Evolutionary conservation across 768 basidiomycete species (phyloP).

Genomic region (Neoboletus brunneissimus): DNA sequence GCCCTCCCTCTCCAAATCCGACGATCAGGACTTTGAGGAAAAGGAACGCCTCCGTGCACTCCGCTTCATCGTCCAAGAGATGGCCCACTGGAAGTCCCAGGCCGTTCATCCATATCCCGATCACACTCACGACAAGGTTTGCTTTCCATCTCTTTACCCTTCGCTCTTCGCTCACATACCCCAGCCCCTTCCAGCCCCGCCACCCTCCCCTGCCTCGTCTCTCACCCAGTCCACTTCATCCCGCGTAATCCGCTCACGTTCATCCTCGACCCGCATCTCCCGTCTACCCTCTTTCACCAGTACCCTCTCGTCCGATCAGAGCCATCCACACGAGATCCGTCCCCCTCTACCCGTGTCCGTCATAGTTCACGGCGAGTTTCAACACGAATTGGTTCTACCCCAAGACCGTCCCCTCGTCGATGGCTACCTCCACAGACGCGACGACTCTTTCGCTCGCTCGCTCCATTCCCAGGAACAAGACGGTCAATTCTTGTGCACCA

Average conservation of each 20-base stretch:
- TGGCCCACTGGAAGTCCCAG: conserved; percentile 28
- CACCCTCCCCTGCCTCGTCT: conserved; percentile 29
- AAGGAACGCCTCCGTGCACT: conserved; percentile 35
- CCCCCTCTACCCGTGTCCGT: conserved; percentile 30
- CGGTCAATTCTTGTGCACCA: conserved; percentile 9
- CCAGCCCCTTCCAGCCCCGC: conserved; percentile 22
- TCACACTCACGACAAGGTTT: conserved; percentile 14
- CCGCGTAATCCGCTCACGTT: conserved; percentile 29
- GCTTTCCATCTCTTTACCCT: not conserved
- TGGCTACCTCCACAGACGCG: conserved; percentile 11
- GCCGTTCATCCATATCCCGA: not conserved
- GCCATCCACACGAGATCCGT: conserved; percentile 24
- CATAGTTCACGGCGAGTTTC: conserved; percentile 29
- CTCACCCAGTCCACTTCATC: conserved; percentile 27
- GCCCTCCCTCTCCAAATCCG: conserved; percentile 2
- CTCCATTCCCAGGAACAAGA: conserved; percentile 17
- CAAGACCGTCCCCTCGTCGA: conserved; percentile 14
- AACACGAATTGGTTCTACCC: conserved; percentile 25
- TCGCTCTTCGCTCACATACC: not conserved
- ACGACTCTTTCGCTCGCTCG: conserved; percentile 11
- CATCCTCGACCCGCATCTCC: conserved; percentile 30
- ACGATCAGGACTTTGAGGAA: conserved; percentile 22
- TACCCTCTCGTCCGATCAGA: conserved; percentile 34
- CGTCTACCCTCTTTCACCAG: conserved; percentile 34
- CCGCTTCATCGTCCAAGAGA: conserved; percentile 37